Percentiles rank a stretch among this genome's conserved stretches.
These are phyloP conservation scores for Candida dendrica DNA, from an alignment of 805 yeast species.

Conservation along the genomic window DNA sequence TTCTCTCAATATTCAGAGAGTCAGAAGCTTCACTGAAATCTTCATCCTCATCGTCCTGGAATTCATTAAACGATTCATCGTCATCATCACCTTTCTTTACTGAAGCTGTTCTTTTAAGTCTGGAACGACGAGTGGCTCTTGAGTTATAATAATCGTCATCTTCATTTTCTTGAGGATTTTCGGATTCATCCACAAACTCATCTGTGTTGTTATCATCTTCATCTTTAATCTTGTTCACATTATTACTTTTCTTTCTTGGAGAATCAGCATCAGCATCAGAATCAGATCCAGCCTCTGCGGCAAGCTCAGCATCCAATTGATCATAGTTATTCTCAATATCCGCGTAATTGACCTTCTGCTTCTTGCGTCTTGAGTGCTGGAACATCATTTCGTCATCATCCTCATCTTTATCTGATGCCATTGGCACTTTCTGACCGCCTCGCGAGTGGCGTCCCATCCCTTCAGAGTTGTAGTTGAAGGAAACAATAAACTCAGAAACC, in stretches of 20 bases:
- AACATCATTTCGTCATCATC: slow-evolving; percentile 22
- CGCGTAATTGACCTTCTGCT: slow-evolving; percentile 26
- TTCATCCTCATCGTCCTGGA: slow-evolving; percentile 25
- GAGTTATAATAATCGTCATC: slow-evolving; percentile 3
- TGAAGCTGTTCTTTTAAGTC: slow-evolving; percentile 7
- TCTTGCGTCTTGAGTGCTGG: slow-evolving; percentile 25
- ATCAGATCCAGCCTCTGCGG: not conserved
- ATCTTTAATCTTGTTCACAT: slow-evolving; percentile 4
- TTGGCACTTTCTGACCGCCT: not conserved
- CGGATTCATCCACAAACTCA: slow-evolving; percentile 1
- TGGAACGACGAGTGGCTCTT: slow-evolving; percentile 3
- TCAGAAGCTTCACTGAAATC: slow-evolving; percentile 7
- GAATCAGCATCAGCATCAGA: not conserved
- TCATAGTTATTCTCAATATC: slow-evolving; percentile 26
- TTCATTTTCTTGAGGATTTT: slow-evolving; percentile 1
- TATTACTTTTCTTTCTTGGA: not conserved
- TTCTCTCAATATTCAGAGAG: slow-evolving; percentile 6
- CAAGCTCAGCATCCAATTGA: slow-evolving; percentile 18
- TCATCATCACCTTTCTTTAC: slow-evolving; percentile 13
- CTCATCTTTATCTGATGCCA: not conserved
- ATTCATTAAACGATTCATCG: slow-evolving; percentile 25
- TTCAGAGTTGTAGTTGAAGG: slow-evolving; percentile 8
- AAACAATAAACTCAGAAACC: slow-evolving; percentile 2
- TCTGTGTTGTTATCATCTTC: slow-evolving; percentile 6
- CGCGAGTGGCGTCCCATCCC: slow-evolving; percentile 6